phyloP scores from a whole-genome alignment of 202 grass and related monocot species.

The Digitaria exilis region DNA sequence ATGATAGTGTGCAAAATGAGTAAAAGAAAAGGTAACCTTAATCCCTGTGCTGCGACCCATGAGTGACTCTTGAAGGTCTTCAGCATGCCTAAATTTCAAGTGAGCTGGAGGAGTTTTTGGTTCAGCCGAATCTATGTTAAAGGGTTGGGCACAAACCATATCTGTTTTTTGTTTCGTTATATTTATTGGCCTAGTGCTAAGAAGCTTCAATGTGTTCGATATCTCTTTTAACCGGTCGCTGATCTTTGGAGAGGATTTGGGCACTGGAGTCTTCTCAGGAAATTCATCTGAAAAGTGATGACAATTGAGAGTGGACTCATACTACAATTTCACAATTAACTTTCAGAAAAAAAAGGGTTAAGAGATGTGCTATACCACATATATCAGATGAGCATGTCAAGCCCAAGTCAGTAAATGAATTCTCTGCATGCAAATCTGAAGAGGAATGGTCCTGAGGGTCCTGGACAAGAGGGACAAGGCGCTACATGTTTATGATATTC shows the following conservation, averaged over 20 bases:
- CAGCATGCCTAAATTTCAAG: constrained; percentile 24
- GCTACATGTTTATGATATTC: background rate
- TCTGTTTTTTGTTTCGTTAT: constrained; percentile 32
- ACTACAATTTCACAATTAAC: background rate
- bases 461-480: background rate
- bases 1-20: background rate
- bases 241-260: constrained; percentile 37
- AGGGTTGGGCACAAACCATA: background rate
- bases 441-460: constrained; percentile 8
- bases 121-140: constrained; percentile 14
- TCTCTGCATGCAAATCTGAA: background rate
- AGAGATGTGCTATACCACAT: constrained; percentile 24
- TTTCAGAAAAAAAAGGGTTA: background rate
- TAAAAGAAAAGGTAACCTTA: constrained; percentile 42
- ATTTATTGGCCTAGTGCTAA: constrained; percentile 38
- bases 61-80: constrained; percentile 30
- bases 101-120: constrained; percentile 47
- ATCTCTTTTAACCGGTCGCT: constrained; percentile 59
- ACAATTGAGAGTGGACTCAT: background rate
- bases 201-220: constrained; percentile 62
- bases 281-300: constrained; percentile 26
- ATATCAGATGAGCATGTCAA: constrained; percentile 15
- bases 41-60: constrained; percentile 45
- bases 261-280: background rate
- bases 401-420: background rate